Conservation (phyloP, 495 filamentous ascomycete species). For the Tuber microsphaerosporum region DNA sequence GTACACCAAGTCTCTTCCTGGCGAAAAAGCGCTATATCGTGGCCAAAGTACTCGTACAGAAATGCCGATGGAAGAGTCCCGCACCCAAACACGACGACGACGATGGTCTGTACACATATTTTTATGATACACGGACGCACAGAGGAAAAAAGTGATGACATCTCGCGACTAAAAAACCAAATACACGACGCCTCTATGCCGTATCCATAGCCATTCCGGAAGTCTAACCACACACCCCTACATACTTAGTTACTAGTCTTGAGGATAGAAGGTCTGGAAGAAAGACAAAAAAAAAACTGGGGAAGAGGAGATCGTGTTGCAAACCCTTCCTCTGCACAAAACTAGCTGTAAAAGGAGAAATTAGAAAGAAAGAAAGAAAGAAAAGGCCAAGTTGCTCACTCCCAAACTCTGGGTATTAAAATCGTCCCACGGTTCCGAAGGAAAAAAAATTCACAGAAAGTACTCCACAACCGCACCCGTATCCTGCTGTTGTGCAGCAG, state of each 20-base stretch:
- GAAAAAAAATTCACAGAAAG: constrained; percentile 53
- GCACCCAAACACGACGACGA: background rate
- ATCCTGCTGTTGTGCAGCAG: constrained; percentile 60
- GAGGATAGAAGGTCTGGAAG: constrained; percentile 45
- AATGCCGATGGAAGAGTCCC: background rate
- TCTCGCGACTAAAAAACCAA: background rate
- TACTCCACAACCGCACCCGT: constrained; percentile 61
- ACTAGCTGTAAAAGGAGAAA: background rate
- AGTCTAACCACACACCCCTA: constrained; percentile 5
- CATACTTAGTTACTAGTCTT: background rate
- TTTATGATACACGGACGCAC: background rate
- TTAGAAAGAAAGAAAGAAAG: background rate
- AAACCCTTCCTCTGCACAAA: background rate
- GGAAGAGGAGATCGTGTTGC: constrained; percentile 9
- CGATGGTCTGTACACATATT: background rate
- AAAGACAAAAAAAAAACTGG: constrained; percentile 5
- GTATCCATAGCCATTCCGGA: background rate
- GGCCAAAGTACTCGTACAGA: background rate
- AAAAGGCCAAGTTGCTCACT: constrained; percentile 10
- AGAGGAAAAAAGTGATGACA: background rate
- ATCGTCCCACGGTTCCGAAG: background rate
- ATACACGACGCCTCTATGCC: constrained; percentile 2
- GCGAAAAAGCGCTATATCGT: background rate
- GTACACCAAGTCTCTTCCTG: background rate
- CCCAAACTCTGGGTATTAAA: background rate